Percentiles rank a stretch among this genome's conserved stretches.
phyloP scores from a whole-genome alignment of 768 basidiomycete genomes.

The Mycena haematopus region DNA sequence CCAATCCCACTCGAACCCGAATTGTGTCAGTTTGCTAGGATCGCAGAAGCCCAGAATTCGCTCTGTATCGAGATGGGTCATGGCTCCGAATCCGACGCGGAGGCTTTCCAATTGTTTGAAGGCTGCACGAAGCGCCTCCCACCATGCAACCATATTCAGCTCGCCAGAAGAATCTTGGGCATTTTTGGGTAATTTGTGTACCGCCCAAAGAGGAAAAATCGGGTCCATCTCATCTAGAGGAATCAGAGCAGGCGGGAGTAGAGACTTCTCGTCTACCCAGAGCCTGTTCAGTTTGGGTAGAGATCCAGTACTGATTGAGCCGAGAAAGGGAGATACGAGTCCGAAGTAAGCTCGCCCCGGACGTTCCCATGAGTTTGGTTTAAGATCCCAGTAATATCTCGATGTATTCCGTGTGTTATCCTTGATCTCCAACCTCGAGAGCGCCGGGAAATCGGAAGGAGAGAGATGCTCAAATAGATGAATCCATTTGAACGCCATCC shows the following conservation, averaged over 20 bases:
- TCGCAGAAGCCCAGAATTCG: constrained; percentile 5
- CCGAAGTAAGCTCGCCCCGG: constrained; percentile 17
- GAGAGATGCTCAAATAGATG: constrained; percentile 27
- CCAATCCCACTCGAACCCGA: constrained; percentile 27
- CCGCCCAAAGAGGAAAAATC: neutral
- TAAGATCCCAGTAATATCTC: constrained; percentile 20
- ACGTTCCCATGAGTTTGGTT: neutral
- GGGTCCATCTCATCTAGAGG: neutral
- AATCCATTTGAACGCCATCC: constrained; percentile 17
- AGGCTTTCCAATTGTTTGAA: constrained; percentile 9
- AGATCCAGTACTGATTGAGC: constrained; percentile 6
- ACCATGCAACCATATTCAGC: neutral
- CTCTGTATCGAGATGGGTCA: neutral
- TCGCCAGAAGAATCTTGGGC: neutral
- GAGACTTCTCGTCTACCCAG: constrained; percentile 31
- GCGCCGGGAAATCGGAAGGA: constrained; percentile 22
- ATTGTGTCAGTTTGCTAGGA: constrained; percentile 1
- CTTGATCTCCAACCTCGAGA: constrained; percentile 29
- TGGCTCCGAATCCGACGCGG: constrained; percentile 19
- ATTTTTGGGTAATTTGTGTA: neutral
- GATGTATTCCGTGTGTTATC: constrained; percentile 23
- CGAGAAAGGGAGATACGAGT: constrained; percentile 24
- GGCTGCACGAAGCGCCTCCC: neutral
- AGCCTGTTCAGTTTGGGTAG: constrained; percentile 28
- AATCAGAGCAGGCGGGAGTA: constrained; percentile 15